Evolutionary conservation across 2,329 filamentous ascomycete species (phyloP), one percentile per base, ranked within the genome.

Genomic region (Trichoderma sp.): DNA sequence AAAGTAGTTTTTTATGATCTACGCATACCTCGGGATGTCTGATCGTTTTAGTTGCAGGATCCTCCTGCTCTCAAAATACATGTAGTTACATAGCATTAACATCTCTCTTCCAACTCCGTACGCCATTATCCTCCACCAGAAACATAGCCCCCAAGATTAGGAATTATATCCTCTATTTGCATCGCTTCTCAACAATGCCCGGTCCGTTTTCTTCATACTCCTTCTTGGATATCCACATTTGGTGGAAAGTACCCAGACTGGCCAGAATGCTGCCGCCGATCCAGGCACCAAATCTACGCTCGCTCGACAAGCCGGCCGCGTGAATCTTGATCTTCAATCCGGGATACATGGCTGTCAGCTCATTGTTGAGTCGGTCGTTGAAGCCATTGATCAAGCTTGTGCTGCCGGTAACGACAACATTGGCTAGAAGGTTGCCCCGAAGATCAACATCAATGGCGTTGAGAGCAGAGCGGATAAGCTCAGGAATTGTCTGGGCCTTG

Each of bases 221-320:
- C 88, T 98, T 97, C 85, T 92, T 94, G 29, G 93, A 96, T 80
- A 99, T 97, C 97, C 97, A 99, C 93, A 99, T 96, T 87, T 99
- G 97, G 86, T 99, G 97, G 86, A 99, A 99, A 16, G 95, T 98
- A 11, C 97, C 97, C 85, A 99, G 85, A 84, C 95, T 98, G 7
- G 94, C 95, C 79, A 99, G 87, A 80, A 99, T 98, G 85, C 95
- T 98, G 63, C 97, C 97, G 64, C 97, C 97, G 79, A 99, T 95
- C 96, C 97, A 99, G 67, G 94, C 92, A 27, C 94, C 95, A 84
- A 97, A 98, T 78, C 95, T 93, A 72, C 97, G 88, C 88, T 99
- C 97, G 50, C 93, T 94, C 0, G 94, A 94, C 80, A 96, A 91
- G 21, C 95, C 94, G 0, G 95, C 93, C 0, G 97, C 95, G 80